Evolutionary conservation across 1,284 basidiomycete genomes (phyloP).

Genomic region (Irpex lacteus): DNA sequence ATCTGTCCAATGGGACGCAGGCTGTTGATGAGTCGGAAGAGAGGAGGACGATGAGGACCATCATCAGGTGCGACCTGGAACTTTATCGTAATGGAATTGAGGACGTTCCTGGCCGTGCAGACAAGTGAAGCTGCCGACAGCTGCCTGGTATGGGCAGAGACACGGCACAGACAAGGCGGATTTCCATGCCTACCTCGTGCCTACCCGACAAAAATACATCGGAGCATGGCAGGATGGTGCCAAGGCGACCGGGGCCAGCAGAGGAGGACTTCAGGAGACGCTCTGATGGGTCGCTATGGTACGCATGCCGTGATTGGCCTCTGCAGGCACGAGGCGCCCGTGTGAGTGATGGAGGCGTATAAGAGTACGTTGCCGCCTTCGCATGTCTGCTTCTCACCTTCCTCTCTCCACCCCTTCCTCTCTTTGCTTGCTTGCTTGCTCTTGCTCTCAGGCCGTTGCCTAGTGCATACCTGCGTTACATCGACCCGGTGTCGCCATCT

Average conservation of each 20-base stretch:
- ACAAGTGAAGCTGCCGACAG: background rate
- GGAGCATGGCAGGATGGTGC: background rate
- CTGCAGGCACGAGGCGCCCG: background rate
- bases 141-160: background rate
- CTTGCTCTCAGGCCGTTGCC: conserved; percentile 28
- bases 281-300: background rate
- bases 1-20: background rate
- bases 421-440: conserved; percentile 21
- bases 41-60: background rate
- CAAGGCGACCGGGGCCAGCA: background rate
- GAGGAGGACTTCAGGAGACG: background rate
- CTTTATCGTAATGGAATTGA: background rate
- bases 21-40: background rate
- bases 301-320: background rate
- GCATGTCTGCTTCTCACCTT: conserved; percentile 12
- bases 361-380: conserved; percentile 2
- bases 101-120: background rate
- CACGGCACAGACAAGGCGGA: background rate
- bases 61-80: background rate
- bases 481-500: conserved; percentile 35
- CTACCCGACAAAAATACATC: background rate
- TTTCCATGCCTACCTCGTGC: background rate
- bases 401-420: conserved; percentile 16
- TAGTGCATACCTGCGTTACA: conserved; percentile 25
- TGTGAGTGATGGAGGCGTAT: conserved; percentile 3